Percentiles rank a stretch among this genome's conserved stretches.
These are phyloP conservation scores for Purpureocillium takamizusanense DNA, from an alignment of 2,329 filamentous ascomycete species.

Conservation along the genomic window DNA sequence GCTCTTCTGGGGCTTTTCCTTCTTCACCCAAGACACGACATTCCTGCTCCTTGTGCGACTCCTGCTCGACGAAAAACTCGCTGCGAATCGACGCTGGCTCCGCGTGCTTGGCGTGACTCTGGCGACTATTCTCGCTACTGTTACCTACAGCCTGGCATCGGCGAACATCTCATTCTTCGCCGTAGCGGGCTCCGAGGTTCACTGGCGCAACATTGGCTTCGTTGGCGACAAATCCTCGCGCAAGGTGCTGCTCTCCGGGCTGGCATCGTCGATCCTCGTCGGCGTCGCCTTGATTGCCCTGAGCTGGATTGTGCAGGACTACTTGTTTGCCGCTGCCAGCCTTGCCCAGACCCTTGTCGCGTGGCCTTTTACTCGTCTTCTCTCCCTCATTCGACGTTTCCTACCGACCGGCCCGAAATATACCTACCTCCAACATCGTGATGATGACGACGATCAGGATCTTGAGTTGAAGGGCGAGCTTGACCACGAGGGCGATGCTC, in stretches of 20 bases:
- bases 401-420: conserved; percentile 4
- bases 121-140: conserved; percentile 8
- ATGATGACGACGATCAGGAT: conserved; percentile 6
- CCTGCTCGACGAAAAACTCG: conserved; percentile 12
- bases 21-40: conserved; percentile 19
- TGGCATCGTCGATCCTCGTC: conserved; percentile 11
- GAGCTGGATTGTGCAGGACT: conserved; percentile 8
- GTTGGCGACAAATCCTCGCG: conserved; percentile 16
- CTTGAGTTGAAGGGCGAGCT: neutral
- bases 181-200: conserved; percentile 18
- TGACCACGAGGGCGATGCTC: neutral
- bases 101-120: conserved; percentile 7
- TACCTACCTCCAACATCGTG: conserved; percentile 12
- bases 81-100: neutral
- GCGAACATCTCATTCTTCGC: conserved; percentile 11
- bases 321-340: conserved; percentile 5
- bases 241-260: conserved; percentile 15
- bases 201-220: conserved; percentile 19
- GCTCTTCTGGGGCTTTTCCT: conserved; percentile 18
- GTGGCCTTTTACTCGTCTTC: conserved; percentile 8
- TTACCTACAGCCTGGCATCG: conserved; percentile 4
- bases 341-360: conserved; percentile 12
- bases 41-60: conserved; percentile 18
- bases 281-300: conserved; percentile 1
- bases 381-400: neutral